Base-by-base conservation (phyloP, 768 basidiomycete species). In the Russula brevipes region DNA sequence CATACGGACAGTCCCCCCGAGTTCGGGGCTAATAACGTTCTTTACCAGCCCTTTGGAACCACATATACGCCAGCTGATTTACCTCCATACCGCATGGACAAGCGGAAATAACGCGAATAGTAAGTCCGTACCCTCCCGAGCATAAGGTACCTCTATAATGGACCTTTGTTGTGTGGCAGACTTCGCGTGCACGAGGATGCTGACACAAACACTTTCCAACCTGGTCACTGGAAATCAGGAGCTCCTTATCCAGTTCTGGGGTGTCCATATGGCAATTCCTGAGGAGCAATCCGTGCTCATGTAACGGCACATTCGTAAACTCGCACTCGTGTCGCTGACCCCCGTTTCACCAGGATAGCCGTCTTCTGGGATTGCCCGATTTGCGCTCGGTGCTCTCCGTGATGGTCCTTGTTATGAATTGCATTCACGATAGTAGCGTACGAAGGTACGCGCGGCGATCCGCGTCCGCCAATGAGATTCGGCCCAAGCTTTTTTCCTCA, bases 181-280 rank as follows among this genome's bases (percentile, higher is more conserved):
- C 61, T 79, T 83, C 58, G 75, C 80, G 0, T 77, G 82, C 19
- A 85, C 88, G 8, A 80, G 89, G 16, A 80, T 90, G 61, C 76
- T 91, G 35, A 78, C 86, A 2, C 93, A 97, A 72, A 76, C 89
- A 4, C 78, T 96, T 35, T 89, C 92, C 19, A 97, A 97, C 72
- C 78, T 93, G 30, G 81, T 95, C 38, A 92, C 94, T 2, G 80
- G 81, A 8, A 90, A 93, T 64, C 82, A 86, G 46, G 68, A 64
- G 8, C 79, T 87, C 50, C 78, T 82, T 64, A 71, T 77, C n/a
- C 77, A 71, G 24, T 73, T 88, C 38, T 92, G 88, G 89, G 78
- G 79, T 41, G 78, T 75, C 1, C 87, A 87, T 68, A 75, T 91
- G 71, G 79, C 78, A 57, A 77, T 89, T 4, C 82, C 87, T 1